A percentile compares a stretch with the other conserved stretches of the same genome.
These are phyloP conservation scores for Aspergillus haitiensis DNA, from an alignment of 495 filamentous ascomycete genomes.

Conservation along the genomic window DNA sequence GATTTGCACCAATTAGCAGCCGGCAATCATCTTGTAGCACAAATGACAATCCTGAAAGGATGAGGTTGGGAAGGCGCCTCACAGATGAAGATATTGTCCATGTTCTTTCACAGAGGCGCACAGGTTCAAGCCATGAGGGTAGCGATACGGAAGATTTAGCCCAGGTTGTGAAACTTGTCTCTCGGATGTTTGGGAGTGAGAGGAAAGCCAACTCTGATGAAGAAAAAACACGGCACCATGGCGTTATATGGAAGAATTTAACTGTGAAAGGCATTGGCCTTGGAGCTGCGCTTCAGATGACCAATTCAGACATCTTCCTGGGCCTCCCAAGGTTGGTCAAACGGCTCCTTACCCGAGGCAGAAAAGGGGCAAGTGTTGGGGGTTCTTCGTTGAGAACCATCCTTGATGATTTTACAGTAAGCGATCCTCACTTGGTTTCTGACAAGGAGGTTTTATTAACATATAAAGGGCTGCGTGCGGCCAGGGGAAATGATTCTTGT, in stretches of 20 bases:
- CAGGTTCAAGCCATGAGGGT: slow-evolving; percentile 35
- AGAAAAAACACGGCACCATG: slow-evolving; percentile 59
- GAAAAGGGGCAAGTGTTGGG: slow-evolving; percentile 41
- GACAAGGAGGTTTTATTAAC: slow-evolving; percentile 34
- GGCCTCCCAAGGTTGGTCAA: slow-evolving; percentile 55
- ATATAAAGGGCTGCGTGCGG: slow-evolving; percentile 43
- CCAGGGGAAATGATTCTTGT: slow-evolving; percentile 60
- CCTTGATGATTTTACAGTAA: slow-evolving; percentile 59
- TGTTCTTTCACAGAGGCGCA: slow-evolving; percentile 53
- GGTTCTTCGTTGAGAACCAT: slow-evolving; percentile 61
- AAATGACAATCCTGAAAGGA: background rate
- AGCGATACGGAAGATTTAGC: slow-evolving; percentile 49
- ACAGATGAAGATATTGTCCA: slow-evolving; percentile 54
- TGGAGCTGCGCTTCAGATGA: slow-evolving; percentile 65
- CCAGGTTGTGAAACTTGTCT: slow-evolving; percentile 60
- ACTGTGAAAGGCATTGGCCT: slow-evolving; percentile 68
- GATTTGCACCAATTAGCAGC: slow-evolving; percentile 10
- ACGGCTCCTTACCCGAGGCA: slow-evolving; percentile 42
- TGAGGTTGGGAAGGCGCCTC: slow-evolving; percentile 15
- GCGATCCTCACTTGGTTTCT: slow-evolving; percentile 32
- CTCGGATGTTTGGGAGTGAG: slow-evolving; percentile 63
- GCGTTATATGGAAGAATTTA: slow-evolving; percentile 60
- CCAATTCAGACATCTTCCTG: slow-evolving; percentile 63
- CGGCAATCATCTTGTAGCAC: slow-evolving; percentile 5
- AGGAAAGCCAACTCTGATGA: slow-evolving; percentile 64